Conservation (phyloP, 2,329 filamentous ascomycete genomes). For the Emmonsiellopsis sp. region DNA sequence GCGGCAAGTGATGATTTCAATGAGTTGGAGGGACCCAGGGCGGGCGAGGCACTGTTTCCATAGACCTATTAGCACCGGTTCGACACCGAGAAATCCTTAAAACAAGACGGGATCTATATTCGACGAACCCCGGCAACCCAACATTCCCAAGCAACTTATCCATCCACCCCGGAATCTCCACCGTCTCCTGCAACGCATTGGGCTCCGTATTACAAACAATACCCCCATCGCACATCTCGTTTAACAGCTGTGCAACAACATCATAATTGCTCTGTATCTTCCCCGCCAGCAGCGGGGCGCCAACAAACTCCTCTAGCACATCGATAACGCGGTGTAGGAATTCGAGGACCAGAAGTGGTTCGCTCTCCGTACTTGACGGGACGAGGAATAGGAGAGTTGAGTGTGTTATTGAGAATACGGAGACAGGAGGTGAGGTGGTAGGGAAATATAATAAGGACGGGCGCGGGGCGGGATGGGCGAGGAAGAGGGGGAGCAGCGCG, state of each 20-base stretch:
- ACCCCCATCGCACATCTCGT: slow-evolving; percentile 94
- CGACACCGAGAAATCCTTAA: neutral
- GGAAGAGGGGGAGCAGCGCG: slow-evolving; percentile 75
- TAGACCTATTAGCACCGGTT: neutral
- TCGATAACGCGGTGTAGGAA: slow-evolving; percentile 92
- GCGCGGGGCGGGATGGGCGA: slow-evolving; percentile 69
- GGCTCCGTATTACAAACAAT: slow-evolving; percentile 84
- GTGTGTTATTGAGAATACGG: slow-evolving; percentile 81
- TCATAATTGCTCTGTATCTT: slow-evolving; percentile 90
- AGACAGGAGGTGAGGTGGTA: slow-evolving; percentile 71
- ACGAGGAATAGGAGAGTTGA: slow-evolving; percentile 79
- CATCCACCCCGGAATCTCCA: slow-evolving; percentile 85
- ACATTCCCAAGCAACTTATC: slow-evolving; percentile 84
- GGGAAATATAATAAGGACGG: slow-evolving; percentile 81
- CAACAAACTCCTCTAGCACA: slow-evolving; percentile 87
- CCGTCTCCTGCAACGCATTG: slow-evolving; percentile 81
- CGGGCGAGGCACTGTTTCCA: slow-evolving; percentile 29
- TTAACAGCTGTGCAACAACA: slow-evolving; percentile 83
- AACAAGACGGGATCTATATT: slow-evolving; percentile 2
- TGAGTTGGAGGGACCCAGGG: slow-evolving; percentile 29
- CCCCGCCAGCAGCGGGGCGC: slow-evolving; percentile 70
- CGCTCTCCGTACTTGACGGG: slow-evolving; percentile 75
- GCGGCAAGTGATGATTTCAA: slow-evolving; percentile 32
- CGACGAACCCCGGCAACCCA: slow-evolving; percentile 60
- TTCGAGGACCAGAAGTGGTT: slow-evolving; percentile 82